phyloP scores from a whole-genome alignment of 2,329 filamentous ascomycete species.

The Dothistroma pini region DNA sequence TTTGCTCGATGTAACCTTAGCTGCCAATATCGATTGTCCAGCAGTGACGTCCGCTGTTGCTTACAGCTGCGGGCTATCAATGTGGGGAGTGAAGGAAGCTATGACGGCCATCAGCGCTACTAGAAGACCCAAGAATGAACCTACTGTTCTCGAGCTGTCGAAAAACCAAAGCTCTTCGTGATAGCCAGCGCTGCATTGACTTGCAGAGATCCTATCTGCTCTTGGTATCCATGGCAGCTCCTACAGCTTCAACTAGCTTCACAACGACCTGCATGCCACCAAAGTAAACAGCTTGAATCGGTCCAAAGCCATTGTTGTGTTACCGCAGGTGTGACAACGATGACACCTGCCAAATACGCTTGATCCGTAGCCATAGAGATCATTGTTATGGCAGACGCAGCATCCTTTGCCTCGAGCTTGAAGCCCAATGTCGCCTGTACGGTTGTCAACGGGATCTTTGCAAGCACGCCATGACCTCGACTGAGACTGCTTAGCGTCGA shows the following conservation, averaged over 20 bases:
- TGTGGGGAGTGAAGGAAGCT: background rate
- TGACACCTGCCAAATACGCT: constrained; percentile 17
- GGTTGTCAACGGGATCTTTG: constrained; percentile 13
- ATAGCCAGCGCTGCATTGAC: background rate
- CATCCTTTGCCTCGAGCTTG: constrained; percentile 5
- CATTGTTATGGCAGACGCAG: constrained; percentile 11
- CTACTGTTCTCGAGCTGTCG: background rate
- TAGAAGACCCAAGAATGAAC: background rate
- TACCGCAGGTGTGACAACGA: constrained; percentile 17
- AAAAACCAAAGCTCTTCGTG: background rate
- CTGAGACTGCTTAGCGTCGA: background rate
- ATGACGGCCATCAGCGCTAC: background rate
- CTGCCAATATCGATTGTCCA: background rate
- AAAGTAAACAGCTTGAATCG: constrained; percentile 17
- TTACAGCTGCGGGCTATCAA: background rate
- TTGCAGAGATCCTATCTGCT: background rate
- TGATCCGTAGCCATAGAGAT: constrained; percentile 14
- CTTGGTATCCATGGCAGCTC: background rate
- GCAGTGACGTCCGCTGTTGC: background rate
- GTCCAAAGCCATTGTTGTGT: constrained; percentile 18
- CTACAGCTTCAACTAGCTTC: constrained; percentile 8
- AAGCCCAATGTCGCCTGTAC: background rate
- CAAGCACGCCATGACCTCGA: constrained; percentile 9
- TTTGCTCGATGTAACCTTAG: background rate
- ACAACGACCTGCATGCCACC: constrained; percentile 10